phyloP scores from a whole-genome alignment of 257 asterid species.

The Ocimum tenuiflorum region DNA sequence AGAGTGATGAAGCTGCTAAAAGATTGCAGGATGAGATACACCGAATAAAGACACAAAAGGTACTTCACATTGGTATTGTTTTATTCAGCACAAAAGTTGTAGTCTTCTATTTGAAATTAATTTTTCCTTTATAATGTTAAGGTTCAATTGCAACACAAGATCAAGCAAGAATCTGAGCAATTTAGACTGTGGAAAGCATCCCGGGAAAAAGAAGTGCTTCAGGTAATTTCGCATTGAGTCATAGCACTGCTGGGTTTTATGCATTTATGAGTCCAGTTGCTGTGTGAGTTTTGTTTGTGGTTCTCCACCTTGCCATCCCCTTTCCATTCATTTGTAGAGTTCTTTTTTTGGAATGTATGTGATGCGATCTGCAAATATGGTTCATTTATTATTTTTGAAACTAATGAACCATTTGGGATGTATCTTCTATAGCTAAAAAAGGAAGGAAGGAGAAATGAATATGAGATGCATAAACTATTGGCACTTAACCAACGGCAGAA shows the following conservation, averaged over 20 bases:
- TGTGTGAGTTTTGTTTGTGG: neutral
- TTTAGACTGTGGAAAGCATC: constrained; percentile 94
- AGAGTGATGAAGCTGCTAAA: constrained; percentile 93
- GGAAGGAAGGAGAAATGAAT: constrained; percentile 95
- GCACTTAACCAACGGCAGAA: constrained; percentile 98
- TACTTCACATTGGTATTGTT: constrained; percentile 18
- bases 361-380: neutral
- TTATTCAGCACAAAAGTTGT: neutral
- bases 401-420: neutral
- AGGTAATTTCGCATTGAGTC: constrained; percentile 39
- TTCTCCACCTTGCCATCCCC: too few species aligned
- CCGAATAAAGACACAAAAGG: constrained; percentile 89
- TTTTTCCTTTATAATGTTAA: constrained; percentile 23
- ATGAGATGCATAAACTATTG: constrained; percentile 94
- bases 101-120: constrained; percentile 19
- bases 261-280: neutral
- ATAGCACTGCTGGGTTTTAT: too few species aligned
- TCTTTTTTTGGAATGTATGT: too few species aligned
- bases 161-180: constrained; percentile 97
- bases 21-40: constrained; percentile 84
- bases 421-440: constrained; percentile 56
- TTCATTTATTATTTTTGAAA: constrained; percentile 1
- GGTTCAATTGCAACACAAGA: constrained; percentile 98
- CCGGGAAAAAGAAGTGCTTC: constrained; percentile 96
- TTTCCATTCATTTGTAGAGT: too few species aligned